A percentile compares a stretch with the other conserved stretches of the same genome.
Evolutionary conservation across 2,329 filamentous ascomycete species (phyloP).

Genomic region (Penicillium polonicum): DNA sequence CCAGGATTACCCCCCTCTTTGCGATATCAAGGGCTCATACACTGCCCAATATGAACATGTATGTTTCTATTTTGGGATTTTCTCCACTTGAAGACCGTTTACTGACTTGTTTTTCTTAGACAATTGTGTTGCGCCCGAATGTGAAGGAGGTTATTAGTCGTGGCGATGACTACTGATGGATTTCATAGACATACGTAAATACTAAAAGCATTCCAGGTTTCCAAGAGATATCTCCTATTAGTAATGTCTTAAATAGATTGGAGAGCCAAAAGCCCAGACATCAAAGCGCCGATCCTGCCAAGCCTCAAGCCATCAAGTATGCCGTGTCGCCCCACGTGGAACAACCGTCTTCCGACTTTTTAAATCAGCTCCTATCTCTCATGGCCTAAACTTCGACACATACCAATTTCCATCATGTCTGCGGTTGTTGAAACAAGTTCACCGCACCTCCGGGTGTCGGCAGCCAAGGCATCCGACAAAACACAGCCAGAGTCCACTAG

Average conservation of each 20-base stretch:
- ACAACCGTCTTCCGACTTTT: conserved; percentile 29
- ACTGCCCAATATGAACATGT: conserved; percentile 95
- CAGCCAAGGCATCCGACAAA: conserved; percentile 27
- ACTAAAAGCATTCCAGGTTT: conserved; percentile 7
- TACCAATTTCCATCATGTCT: conserved; percentile 28
- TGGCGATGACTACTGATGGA: conserved; percentile 73
- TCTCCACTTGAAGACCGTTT: conserved; percentile 9
- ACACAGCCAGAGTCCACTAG: conserved; percentile 22
- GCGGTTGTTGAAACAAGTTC: conserved; percentile 31
- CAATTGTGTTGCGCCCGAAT: conserved; percentile 72
- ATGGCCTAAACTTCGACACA: conserved; percentile 9
- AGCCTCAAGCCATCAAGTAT: conserved; percentile 18
- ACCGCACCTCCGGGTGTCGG: conserved; percentile 37
- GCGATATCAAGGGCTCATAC: conserved; percentile 91
- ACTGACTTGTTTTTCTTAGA: conserved; percentile 47
- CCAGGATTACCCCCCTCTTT: conserved; percentile 83
- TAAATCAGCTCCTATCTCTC: conserved; percentile 14
- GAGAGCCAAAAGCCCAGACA: not conserved
- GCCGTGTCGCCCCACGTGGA: conserved; percentile 40
- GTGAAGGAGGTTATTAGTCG: conserved; percentile 87
- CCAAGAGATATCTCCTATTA: conserved; percentile 1
- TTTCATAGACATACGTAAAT: conserved; percentile 5
- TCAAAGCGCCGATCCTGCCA: conserved; percentile 15
- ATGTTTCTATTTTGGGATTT: conserved; percentile 44
- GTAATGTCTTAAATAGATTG: not conserved